Evolutionary conservation across 192 early-diverging fungal genomes (phyloP), one percentile per base, ranked within the genome.

Genomic region (Coemansia sp.): DNA sequence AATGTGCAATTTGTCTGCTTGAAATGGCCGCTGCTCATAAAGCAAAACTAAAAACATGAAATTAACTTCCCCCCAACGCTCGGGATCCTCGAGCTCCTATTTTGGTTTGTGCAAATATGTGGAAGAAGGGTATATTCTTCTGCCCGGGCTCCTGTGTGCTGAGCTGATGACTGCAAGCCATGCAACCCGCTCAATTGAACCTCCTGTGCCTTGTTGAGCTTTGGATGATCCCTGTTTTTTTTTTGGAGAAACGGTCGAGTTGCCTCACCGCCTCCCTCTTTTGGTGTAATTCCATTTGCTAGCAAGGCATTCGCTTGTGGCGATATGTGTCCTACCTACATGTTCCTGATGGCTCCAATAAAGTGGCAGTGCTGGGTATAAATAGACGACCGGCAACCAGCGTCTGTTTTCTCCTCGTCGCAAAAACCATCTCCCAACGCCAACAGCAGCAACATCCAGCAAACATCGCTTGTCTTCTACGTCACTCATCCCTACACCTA

Each of bases 81-180:
- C 46, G 20, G 46, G 30, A 30, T 30, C 30, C 30, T 30, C 30
- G 30, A 30, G 30, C 30, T 46, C 44, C 44, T 46, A 5, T 46
- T 46, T 46, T 46, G 7, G 44, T 14, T 45, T 46, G 44, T 18
- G 15, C 44, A 18, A 3, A 53, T 26, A 53, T 20, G 15, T 49
- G 46, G 9, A 41, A 41, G 12, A 41, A 41, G 12, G 12, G 12
- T 41, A 41, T 0, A 11, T 41, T 8, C 18, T 49, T 18, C 18
- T 4, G n/a, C 6, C 20, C 20, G 46, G 20, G 14, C 24, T 53
- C 51, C 51, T 53, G 51, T 53, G 24, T 53, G 51, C 51, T 53
- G 51, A 53, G 51, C 51, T 53, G 51, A 53, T 53, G 24, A 7
- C 51, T 53, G 51, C 51, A 53, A 53, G 51, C 51, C 51, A 53